Conservation (phyloP, 345 rosid genomes). For the Geranium brycei region DNA sequence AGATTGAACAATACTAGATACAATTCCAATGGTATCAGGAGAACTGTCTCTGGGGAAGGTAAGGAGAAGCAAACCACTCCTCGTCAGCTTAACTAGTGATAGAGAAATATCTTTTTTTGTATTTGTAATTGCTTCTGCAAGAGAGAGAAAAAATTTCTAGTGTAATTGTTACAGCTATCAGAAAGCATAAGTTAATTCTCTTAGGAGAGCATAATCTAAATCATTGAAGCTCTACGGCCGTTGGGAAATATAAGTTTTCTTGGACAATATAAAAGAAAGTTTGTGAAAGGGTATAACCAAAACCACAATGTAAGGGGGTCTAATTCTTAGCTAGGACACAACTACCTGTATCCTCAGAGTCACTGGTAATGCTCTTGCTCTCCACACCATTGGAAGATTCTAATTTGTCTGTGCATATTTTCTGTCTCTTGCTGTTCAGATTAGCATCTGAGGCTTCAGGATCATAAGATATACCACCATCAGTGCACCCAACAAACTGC, state of each 20-base stretch:
- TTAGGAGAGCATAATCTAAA: not conserved
- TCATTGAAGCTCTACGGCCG: no score
- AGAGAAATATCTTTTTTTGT: constrained; percentile 29
- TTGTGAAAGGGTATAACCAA: not conserved
- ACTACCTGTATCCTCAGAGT: constrained; percentile 28
- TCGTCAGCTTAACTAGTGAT: constrained; percentile 76
- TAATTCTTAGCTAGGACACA: not conserved
- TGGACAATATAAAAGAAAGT: no score
- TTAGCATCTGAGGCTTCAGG: constrained; percentile 15
- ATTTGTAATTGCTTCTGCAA: constrained; percentile 15
- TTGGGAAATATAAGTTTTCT: no score
- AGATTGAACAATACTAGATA: constrained; percentile 36
- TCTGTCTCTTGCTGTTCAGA: constrained; percentile 38
- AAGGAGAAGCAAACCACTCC: constrained; percentile 75
- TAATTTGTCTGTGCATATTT: constrained; percentile 23
- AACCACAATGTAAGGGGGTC: not conserved
- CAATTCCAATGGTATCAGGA: constrained; percentile 26
- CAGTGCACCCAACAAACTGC: constrained; percentile 28
- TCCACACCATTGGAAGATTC: constrained; percentile 8
- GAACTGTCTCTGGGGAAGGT: constrained; percentile 35
- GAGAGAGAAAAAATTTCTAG: constrained; percentile 11
- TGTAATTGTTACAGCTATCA: not conserved
- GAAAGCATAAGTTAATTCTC: constrained; percentile 6
- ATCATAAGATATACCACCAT: constrained; percentile 15
- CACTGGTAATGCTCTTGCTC: constrained; percentile 6